phyloP scores from a whole-genome alignment of 2,329 filamentous ascomycete species.

The Zasmidium cellare region DNA sequence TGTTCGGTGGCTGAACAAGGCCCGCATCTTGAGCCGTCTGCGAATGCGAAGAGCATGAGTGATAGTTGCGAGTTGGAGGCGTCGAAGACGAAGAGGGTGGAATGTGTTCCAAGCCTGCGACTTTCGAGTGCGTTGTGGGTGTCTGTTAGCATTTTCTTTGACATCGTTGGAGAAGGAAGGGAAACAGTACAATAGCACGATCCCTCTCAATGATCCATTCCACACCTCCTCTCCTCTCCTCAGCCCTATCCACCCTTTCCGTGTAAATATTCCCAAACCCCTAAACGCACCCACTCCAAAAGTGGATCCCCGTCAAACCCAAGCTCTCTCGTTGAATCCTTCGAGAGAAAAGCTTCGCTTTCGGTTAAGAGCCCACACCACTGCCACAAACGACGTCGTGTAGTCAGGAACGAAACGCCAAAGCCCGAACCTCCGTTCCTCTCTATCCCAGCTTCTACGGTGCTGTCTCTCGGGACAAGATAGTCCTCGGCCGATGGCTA shows the following conservation, averaged over 20 bases:
- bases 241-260: not conserved
- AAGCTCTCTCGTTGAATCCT: too few species aligned
- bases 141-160: not conserved
- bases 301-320: too few species aligned
- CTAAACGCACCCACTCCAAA: too few species aligned
- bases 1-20: too few species aligned
- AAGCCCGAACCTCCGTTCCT: not conserved
- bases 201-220: not conserved
- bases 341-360: not conserved
- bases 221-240: too few species aligned
- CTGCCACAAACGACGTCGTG: too few species aligned
- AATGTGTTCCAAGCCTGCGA: conserved; percentile 17
- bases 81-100: conserved; percentile 16
- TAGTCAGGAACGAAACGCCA: too few species aligned
- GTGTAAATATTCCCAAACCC: too few species aligned
- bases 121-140: conserved; percentile 14
- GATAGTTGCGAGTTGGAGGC: conserved; percentile 8
- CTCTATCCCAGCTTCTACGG: too few species aligned
- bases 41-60: conserved; percentile 5
- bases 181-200: not conserved
- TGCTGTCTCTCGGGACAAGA: too few species aligned
- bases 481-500: too few species aligned
- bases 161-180: not conserved
- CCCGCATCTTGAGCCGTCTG: too few species aligned
- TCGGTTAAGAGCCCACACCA: not conserved